Evolutionary conservation across 202 grass and related monocot genomes (phyloP).

Genomic region (Schoenoplectus triqueter): DNA sequence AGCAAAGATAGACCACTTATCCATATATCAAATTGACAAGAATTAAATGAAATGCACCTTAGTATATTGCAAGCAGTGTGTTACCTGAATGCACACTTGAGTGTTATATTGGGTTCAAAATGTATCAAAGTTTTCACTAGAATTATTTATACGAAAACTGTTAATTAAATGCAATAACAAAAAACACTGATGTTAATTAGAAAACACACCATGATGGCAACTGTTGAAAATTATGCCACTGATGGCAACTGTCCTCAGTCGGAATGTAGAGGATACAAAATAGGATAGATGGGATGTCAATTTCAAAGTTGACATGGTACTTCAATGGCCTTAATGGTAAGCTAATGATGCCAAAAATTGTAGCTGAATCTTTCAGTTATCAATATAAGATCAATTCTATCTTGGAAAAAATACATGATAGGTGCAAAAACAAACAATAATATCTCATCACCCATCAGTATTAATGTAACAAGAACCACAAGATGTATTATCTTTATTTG

Average conservation of each 20-base stretch:
- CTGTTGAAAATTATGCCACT: not conserved
- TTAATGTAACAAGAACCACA: not conserved
- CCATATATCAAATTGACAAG: conserved; percentile 3
- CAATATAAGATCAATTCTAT: not conserved
- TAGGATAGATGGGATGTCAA: not conserved
- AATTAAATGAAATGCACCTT: not conserved
- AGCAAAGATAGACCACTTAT: not conserved
- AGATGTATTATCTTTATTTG: not conserved
- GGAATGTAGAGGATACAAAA: not conserved
- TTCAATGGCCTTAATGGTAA: not conserved
- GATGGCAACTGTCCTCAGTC: not conserved
- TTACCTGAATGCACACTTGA: not conserved
- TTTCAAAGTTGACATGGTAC: not conserved
- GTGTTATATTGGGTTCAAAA: not conserved
- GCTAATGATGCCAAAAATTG: not conserved
- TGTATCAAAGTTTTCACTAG: not conserved
- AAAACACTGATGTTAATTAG: not conserved
- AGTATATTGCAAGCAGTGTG: not conserved
- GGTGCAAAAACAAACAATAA: not conserved
- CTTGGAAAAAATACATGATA: conserved; percentile 7
- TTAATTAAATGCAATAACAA: not conserved
- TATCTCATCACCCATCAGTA: not conserved
- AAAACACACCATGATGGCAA: not conserved
- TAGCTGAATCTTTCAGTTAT: conserved; percentile 4
- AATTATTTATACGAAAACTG: not conserved